Percentiles rank a stretch among this genome's conserved stretches.
phyloP scores from a whole-genome alignment of 2,329 filamentous ascomycete genomes.

The Penicillium decumbens region DNA sequence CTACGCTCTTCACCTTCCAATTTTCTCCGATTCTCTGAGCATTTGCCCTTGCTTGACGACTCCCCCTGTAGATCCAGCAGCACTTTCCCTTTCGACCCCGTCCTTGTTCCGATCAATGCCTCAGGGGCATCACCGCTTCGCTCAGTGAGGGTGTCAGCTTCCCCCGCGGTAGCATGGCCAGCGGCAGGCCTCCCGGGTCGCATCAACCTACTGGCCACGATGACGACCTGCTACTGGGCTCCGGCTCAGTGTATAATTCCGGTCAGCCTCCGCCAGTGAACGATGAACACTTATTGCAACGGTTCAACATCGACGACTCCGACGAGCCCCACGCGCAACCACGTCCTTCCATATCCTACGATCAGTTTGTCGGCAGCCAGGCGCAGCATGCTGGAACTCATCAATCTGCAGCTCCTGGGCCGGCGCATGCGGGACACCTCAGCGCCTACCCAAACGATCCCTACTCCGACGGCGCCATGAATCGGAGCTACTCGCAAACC shows the following conservation, averaged over 20 bases:
- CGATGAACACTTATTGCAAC: slow-evolving; percentile 73
- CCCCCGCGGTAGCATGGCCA: slow-evolving; percentile 41
- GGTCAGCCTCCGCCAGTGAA: slow-evolving; percentile 73
- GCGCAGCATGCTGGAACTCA: slow-evolving; percentile 47
- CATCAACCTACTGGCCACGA: slow-evolving; percentile 43
- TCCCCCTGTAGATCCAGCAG: slow-evolving; percentile 6
- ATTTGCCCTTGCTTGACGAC: slow-evolving; percentile 5
- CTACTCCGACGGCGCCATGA: slow-evolving; percentile 35
- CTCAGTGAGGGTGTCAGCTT: slow-evolving; percentile 34
- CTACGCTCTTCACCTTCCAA: slow-evolving; percentile 1
- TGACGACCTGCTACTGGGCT: slow-evolving; percentile 42
- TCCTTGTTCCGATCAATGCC: slow-evolving; percentile 34
- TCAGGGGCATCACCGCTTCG: slow-evolving; percentile 29
- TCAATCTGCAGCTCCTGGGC: slow-evolving; percentile 35
- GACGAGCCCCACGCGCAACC: slow-evolving; percentile 53
- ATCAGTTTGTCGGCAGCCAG: slow-evolving; percentile 78
- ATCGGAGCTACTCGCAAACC: slow-evolving; percentile 63
- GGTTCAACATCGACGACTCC: slow-evolving; percentile 65
- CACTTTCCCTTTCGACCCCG: slow-evolving; percentile 7
- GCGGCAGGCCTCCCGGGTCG: slow-evolving; percentile 53
- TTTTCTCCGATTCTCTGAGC: background rate
- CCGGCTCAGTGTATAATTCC: slow-evolving; percentile 57
- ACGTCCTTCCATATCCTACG: slow-evolving; percentile 86
- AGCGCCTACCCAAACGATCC: slow-evolving; percentile 37
- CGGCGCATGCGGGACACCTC: slow-evolving; percentile 27